These are phyloP conservation scores for Camillea tinctor DNA, from an alignment of 2,329 filamentous ascomycete species.

Conservation along the genomic window DNA sequence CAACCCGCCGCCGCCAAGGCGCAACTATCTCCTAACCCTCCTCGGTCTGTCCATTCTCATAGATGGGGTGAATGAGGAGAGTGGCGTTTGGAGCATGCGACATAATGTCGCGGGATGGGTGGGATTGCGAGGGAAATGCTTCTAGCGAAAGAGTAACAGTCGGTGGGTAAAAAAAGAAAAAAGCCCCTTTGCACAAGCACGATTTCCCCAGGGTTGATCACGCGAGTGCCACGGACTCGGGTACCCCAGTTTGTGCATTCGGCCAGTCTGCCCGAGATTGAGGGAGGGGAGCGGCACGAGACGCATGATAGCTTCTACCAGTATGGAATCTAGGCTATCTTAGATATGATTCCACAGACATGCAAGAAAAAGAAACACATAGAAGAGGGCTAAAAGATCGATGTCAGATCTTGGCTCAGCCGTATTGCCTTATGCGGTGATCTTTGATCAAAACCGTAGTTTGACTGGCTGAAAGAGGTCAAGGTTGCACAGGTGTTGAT, in stretches of 20 bases:
- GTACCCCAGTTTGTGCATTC: neutral
- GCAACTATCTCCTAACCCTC: neutral
- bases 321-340: neutral
- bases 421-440: neutral
- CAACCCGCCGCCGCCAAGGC: neutral
- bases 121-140: neutral
- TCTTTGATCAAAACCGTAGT: neutral
- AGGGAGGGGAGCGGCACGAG: too few species aligned
- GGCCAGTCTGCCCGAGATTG: neutral
- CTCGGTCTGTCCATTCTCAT: neutral
- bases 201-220: neutral
- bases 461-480: neutral
- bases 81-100: neutral
- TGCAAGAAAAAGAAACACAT: too few species aligned
- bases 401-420: neutral
- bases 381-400: neutral
- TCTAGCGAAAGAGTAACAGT: neutral
- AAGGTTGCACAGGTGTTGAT: neutral
- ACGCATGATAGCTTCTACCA: too few species aligned
- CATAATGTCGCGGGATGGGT: neutral
- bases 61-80: neutral
- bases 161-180: neutral
- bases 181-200: neutral
- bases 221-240: neutral
- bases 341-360: too few species aligned